These are phyloP conservation scores for Filobasidium floriforme DNA, from an alignment of 768 basidiomycete genomes.

Conservation along the genomic window DNA sequence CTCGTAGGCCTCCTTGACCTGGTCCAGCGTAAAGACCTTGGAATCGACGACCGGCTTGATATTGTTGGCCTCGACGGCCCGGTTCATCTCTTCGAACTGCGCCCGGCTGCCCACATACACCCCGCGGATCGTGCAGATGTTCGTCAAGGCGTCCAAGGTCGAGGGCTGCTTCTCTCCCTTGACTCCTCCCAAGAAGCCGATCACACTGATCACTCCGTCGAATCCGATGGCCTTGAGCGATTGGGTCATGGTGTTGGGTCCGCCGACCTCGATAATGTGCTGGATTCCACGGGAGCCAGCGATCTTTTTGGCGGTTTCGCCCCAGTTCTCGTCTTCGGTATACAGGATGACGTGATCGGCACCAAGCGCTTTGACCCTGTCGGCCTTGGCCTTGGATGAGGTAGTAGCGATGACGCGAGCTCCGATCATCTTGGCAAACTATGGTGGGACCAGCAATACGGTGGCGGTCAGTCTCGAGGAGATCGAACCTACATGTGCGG, in stretches of 20 bases:
- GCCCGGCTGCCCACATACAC: neutral
- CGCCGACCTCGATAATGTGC: slow-evolving; percentile 5
- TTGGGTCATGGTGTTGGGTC: neutral
- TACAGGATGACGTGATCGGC: slow-evolving; percentile 15
- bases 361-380: neutral
- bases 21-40: slow-evolving; percentile 1
- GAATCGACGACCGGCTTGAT: neutral
- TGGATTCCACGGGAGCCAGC: slow-evolving; percentile 2
- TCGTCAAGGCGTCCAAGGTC: neutral
- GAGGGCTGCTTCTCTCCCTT: neutral
- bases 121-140: neutral
- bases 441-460: neutral
- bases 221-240: neutral
- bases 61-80: neutral
- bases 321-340: neutral
- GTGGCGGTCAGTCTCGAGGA: neutral
- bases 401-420: slow-evolving; percentile 10
- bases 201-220: neutral
- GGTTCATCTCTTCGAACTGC: neutral
- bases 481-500: too few species aligned
- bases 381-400: slow-evolving; percentile 6
- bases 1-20: slow-evolving; percentile 3
- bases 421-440: slow-evolving; percentile 6
- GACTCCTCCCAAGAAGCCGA: neutral
- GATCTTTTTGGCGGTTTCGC: neutral